Percentiles rank a stretch among this genome's conserved stretches.
Evolutionary conservation across 2,329 filamentous ascomycete genomes (phyloP).

Genomic region (Sporothrix schenckii): DNA sequence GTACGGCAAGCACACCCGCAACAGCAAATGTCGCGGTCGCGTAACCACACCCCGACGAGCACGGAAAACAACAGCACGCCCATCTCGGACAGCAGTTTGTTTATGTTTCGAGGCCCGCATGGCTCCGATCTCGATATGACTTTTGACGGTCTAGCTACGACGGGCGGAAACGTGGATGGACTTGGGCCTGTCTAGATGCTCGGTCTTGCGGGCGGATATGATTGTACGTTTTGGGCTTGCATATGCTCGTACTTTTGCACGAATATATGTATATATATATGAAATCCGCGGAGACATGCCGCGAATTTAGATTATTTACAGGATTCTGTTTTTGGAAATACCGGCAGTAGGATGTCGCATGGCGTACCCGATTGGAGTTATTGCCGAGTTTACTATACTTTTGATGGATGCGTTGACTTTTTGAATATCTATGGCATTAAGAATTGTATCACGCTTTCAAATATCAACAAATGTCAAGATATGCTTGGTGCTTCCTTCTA

Average conservation of each 20-base stretch:
- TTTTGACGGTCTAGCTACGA: constrained; percentile 38
- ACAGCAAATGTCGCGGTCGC: neutral
- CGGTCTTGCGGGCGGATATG: neutral
- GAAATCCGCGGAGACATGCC: too few relatives aligned
- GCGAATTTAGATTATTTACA: neutral
- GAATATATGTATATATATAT: too few relatives aligned
- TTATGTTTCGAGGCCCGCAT: constrained; percentile 19
- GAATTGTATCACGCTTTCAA: neutral
- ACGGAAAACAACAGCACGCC: constrained; percentile 25
- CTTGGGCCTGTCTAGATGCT: constrained; percentile 22
- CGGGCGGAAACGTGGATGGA: constrained; percentile 39
- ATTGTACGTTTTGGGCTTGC: neutral
- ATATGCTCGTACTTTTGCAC: neutral
- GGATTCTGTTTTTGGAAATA: neutral
- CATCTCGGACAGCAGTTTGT: constrained; percentile 28
- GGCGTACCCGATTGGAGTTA: neutral
- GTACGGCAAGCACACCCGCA: constrained; percentile 13
- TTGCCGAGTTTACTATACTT: neutral
- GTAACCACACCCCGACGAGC: constrained; percentile 6
- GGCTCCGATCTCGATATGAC: constrained; percentile 30
- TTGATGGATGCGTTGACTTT: neutral
- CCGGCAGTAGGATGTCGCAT: neutral
- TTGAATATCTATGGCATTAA: constrained; percentile 2
- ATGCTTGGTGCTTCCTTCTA: neutral
- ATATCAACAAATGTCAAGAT: neutral